Percentiles rank a stretch among this genome's conserved stretches.
These are phyloP conservation scores for Cryptococcus sp. DNA, from an alignment of 1,284 basidiomycete species.

Conservation along the genomic window DNA sequence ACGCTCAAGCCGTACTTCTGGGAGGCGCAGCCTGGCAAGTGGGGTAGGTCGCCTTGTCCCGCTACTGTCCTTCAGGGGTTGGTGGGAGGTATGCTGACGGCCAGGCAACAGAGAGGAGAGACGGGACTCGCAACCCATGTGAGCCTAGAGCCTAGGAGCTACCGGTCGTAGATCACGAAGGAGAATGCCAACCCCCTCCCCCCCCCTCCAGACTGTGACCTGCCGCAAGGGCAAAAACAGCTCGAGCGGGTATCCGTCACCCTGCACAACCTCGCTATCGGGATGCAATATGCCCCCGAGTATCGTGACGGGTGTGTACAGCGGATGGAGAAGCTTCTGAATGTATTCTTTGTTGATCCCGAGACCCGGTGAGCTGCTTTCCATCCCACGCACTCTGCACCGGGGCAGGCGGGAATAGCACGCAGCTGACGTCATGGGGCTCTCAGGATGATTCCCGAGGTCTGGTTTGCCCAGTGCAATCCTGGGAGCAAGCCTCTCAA, in stretches of 20 bases:
- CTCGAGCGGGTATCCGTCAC: conserved; percentile 20
- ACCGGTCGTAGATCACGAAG: too few relatives aligned
- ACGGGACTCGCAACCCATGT: conserved; percentile 40
- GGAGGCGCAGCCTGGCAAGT: conserved; percentile 21
- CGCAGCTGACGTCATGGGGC: too few relatives aligned
- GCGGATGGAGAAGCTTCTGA: conserved; percentile 20
- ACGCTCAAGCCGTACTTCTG: conserved; percentile 37
- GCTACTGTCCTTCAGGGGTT: neutral
- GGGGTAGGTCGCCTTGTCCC: conserved; percentile 20
- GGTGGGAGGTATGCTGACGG: neutral
- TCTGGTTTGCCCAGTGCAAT: conserved; percentile 32
- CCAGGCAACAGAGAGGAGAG: conserved; percentile 23
- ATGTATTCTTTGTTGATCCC: conserved; percentile 35
- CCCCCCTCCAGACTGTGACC: conserved; percentile 21
- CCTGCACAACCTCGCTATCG: conserved; percentile 25
- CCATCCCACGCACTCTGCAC: too few relatives aligned
- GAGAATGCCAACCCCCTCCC: neutral
- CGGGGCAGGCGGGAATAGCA: neutral
- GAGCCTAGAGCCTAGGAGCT: conserved; percentile 9
- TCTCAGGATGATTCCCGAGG: conserved; percentile 30
- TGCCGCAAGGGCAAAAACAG: conserved; percentile 31
- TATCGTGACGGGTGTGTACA: conserved; percentile 3
- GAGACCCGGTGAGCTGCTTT: conserved; percentile 22
- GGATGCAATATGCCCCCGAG: conserved; percentile 10
- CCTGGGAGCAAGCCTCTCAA: conserved; percentile 20